These are phyloP conservation scores for Hyaloscypha hepaticicola DNA, from an alignment of 495 filamentous ascomycete genomes.

Conservation along the genomic window DNA sequence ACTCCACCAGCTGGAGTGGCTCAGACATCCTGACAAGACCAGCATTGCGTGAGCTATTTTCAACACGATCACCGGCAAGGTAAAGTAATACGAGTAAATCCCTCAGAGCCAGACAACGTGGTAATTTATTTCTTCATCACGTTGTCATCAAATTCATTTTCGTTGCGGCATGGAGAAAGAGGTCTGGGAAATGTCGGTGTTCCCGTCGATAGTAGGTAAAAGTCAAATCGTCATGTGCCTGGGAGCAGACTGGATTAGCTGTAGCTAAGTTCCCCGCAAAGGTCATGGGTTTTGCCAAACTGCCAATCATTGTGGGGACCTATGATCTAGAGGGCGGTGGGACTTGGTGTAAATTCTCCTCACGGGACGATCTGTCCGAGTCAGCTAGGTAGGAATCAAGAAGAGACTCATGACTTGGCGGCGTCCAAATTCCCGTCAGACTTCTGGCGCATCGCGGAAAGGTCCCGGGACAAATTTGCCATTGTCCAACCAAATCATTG, in stretches of 20 bases:
- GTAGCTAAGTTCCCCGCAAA: slow-evolving; percentile 6
- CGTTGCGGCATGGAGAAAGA: not conserved
- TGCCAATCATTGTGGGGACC: not conserved
- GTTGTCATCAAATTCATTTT: not conserved
- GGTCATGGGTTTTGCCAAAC: not conserved
- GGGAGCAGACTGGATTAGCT: not conserved
- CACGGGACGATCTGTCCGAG: not conserved
- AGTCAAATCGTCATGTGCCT: slow-evolving; percentile 16
- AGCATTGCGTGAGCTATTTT: slow-evolving; percentile 3
- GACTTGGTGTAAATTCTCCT: not conserved
- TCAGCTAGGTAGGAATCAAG: not conserved
- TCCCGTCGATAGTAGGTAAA: slow-evolving; percentile 1
- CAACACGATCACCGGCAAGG: not conserved
- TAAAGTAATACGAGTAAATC: too few relatives aligned
- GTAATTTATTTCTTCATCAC: not conserved
- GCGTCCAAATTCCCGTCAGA: not conserved
- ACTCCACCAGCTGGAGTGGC: slow-evolving; percentile 9
- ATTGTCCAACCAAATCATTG: slow-evolving; percentile 4
- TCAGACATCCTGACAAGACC: slow-evolving; percentile 4
- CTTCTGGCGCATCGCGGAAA: not conserved
- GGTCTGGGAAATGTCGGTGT: not conserved
- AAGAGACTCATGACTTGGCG: not conserved
- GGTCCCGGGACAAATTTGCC: not conserved
- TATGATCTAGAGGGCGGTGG: not conserved
- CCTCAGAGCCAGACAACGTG: not conserved